phyloP scores from a whole-genome alignment of 768 basidiomycete species.

The Lentinula sp. region DNA sequence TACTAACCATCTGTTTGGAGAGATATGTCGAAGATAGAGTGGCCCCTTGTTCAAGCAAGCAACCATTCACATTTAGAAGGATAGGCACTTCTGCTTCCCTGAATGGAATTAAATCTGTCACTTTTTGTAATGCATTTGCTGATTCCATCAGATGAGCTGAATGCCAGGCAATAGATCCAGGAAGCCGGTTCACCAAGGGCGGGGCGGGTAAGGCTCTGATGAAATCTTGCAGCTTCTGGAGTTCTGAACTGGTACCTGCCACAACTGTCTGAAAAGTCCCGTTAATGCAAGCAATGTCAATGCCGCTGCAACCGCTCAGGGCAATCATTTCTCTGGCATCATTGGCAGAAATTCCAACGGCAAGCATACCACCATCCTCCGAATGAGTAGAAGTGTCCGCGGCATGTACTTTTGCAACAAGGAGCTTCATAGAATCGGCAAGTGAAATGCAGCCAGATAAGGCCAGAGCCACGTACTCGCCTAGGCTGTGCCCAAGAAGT shows the following conservation, averaged over 20 bases:
- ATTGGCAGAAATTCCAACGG: background rate
- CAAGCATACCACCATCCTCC: background rate
- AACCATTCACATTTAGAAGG: background rate
- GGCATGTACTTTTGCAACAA: background rate
- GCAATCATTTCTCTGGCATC: background rate
- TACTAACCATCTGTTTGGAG: background rate
- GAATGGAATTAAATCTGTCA: background rate
- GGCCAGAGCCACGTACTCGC: conserved; percentile 4
- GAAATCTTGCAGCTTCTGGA: background rate
- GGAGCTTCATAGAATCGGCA: conserved; percentile 1
- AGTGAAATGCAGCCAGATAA: background rate
- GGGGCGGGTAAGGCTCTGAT: background rate
- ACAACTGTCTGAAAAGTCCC: conserved; percentile 4
- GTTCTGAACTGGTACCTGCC: background rate
- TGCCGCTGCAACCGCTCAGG: background rate
- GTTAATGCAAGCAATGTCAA: conserved; percentile 6
- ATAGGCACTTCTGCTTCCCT: conserved; percentile 1
- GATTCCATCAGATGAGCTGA: background rate
- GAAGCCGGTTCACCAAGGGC: background rate
- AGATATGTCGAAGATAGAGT: background rate
- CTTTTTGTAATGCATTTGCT: background rate
- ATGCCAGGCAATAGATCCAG: conserved; percentile 6
- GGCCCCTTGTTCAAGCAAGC: background rate
- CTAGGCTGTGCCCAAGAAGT: conserved; percentile 5
- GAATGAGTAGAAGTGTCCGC: background rate